These are phyloP conservation scores for Penicillium chermesinum DNA, from an alignment of 495 filamentous ascomycete species.

Conservation along the genomic window DNA sequence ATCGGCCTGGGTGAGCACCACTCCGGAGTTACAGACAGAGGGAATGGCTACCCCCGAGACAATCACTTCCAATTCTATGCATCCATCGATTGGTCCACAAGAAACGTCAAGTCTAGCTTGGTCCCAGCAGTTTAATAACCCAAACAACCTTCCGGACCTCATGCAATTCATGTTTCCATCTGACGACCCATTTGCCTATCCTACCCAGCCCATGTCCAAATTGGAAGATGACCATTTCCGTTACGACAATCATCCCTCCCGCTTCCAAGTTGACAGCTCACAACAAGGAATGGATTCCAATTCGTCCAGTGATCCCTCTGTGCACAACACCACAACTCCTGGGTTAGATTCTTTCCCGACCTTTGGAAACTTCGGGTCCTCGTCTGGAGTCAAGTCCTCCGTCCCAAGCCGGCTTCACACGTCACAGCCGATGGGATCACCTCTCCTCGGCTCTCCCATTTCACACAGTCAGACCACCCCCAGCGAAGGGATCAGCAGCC, in stretches of 20 bases:
- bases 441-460: slow-evolving; percentile 32
- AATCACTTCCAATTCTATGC: slow-evolving; percentile 10
- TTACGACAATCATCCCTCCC: slow-evolving; percentile 19
- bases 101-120: slow-evolving; percentile 22
- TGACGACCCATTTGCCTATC: slow-evolving; percentile 83
- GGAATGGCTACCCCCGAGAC: slow-evolving; percentile 31
- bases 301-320: slow-evolving; percentile 14
- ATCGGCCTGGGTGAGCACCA: slow-evolving; percentile 28
- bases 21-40: slow-evolving; percentile 29
- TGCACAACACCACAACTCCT: slow-evolving; percentile 21
- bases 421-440: slow-evolving; percentile 21
- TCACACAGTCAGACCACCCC: slow-evolving; percentile 30
- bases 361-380: slow-evolving; percentile 17
- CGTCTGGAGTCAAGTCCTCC: slow-evolving; percentile 21
- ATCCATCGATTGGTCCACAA: slow-evolving; percentile 20
- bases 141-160: slow-evolving; percentile 59
- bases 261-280: slow-evolving; percentile 14
- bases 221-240: slow-evolving; percentile 51
- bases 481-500: slow-evolving; percentile 34
- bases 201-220: slow-evolving; percentile 72
- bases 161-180: slow-evolving; percentile 91
- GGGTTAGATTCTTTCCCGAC: slow-evolving; percentile 27
- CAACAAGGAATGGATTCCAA: slow-evolving; percentile 14
- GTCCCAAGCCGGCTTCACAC: slow-evolving; percentile 28
- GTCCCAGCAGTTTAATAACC: slow-evolving; percentile 30